Evolutionary conservation across 768 basidiomycete genomes (phyloP).

Genomic region (Boletus huronensis): DNA sequence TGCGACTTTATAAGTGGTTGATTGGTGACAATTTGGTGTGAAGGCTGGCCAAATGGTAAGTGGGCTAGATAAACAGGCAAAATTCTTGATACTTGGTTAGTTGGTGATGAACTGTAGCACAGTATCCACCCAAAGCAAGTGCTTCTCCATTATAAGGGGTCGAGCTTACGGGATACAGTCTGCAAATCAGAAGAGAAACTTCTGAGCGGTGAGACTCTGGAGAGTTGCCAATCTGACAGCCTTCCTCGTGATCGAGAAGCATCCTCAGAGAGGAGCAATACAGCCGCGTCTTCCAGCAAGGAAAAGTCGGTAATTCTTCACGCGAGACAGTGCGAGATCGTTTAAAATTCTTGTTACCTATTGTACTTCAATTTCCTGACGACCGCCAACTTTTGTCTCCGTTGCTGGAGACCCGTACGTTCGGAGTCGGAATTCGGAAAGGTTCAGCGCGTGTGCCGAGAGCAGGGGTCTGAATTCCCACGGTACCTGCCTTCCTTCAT

Average conservation of each 20-base stretch:
- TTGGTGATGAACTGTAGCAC: not conserved
- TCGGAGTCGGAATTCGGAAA: slow-evolving; percentile 25
- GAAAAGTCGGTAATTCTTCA: not conserved
- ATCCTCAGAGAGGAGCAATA: not conserved
- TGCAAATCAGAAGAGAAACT: not conserved
- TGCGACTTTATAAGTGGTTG: no score
- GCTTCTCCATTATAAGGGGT: not conserved
- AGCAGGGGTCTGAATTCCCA: slow-evolving; percentile 20
- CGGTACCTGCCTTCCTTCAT: slow-evolving; percentile 18
- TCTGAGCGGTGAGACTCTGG: not conserved
- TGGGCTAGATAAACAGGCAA: not conserved
- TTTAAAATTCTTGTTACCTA: no score
- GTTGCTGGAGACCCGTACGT: not conserved
- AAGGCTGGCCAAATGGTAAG: no score
- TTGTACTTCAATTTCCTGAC: no score
- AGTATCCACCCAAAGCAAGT: not conserved
- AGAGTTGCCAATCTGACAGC: not conserved
- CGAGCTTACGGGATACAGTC: not conserved
- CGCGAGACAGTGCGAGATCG: no score
- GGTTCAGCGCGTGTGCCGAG: not conserved
- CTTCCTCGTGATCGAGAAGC: not conserved
- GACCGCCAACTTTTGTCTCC: not conserved
- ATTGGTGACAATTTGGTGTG: no score
- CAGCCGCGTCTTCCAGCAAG: not conserved
- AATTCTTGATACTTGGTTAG: not conserved